A percentile compares a stretch with the other conserved stretches of the same genome.
Evolutionary conservation across 345 rosid genomes (phyloP).

Genomic region (Moricandia arvensis): DNA sequence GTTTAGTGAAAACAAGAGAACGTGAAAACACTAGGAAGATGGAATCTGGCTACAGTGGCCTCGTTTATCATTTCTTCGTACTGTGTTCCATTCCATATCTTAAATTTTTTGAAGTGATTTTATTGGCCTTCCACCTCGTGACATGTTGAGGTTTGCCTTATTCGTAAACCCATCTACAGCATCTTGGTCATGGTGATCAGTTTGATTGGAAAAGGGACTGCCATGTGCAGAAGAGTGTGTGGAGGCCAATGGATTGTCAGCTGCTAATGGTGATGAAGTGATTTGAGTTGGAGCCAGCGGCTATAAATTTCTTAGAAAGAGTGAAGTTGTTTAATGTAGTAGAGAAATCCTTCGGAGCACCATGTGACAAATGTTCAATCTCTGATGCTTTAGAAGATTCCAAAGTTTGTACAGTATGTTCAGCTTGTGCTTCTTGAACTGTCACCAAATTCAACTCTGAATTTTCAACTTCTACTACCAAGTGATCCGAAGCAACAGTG

Average conservation of each 20-base stretch:
- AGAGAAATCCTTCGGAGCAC: background rate
- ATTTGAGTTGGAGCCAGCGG: background rate
- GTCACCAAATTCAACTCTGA: too few relatives aligned
- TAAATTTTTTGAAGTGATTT: background rate
- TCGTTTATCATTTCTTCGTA: background rate
- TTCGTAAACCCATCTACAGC: background rate
- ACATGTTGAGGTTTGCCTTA: background rate
- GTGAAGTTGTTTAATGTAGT: background rate
- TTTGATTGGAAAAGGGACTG: background rate
- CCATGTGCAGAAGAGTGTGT: background rate
- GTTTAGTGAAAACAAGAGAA: background rate
- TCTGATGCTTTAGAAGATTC: background rate
- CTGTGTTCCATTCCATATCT: background rate
- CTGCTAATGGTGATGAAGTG: background rate
- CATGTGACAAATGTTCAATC: background rate
- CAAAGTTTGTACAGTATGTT: background rate
- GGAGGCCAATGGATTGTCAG: background rate
- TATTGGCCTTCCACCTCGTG: background rate
- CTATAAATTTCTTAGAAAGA: background rate
- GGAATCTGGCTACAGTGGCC: background rate
- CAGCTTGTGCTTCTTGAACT: too few relatives aligned
- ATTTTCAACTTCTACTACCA: too few relatives aligned
- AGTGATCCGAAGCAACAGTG: too few relatives aligned
- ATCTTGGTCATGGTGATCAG: background rate
- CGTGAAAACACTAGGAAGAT: background rate